These are phyloP conservation scores for Rhodotorula sp. DNA, from an alignment of 1,284 basidiomycete species.

Conservation along the genomic window DNA sequence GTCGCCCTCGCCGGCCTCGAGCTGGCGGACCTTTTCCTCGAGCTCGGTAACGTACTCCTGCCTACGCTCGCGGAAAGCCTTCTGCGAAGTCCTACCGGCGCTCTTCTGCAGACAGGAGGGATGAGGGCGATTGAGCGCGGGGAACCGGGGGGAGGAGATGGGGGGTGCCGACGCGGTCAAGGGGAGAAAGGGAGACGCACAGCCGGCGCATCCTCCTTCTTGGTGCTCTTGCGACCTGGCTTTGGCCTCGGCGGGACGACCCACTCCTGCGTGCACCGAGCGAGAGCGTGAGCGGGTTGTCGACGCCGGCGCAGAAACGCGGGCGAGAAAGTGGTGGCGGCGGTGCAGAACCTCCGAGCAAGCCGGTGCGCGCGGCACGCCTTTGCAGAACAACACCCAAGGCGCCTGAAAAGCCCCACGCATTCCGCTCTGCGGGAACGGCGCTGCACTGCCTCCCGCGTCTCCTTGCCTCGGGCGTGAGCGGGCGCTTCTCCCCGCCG, in stretches of 20 bases:
- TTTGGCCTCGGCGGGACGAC: constrained; percentile 45
- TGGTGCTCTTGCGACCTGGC: constrained; percentile 44
- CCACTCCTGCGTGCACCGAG: constrained; percentile 40
- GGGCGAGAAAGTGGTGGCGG: background rate
- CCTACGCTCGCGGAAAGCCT: constrained; percentile 43
- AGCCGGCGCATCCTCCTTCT: background rate
- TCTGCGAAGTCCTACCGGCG: constrained; percentile 28
- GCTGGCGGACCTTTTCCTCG: constrained; percentile 43
- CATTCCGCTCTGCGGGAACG: no score
- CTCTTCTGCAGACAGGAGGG: background rate
- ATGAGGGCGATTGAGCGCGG: background rate
- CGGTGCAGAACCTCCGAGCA: no score
- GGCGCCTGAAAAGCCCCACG: no score
- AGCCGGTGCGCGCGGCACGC: no score
- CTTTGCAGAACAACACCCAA: no score
- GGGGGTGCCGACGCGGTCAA: background rate
- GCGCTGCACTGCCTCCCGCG: background rate
- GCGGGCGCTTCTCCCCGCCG: background rate
- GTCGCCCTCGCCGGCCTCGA: constrained; percentile 45
- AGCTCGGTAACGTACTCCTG: constrained; percentile 43
- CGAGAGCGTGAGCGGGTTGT: background rate
- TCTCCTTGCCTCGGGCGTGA: background rate
- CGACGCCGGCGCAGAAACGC: background rate
- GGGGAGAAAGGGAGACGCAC: constrained; percentile 2
- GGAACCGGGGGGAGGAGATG: background rate